A percentile compares a stretch with the other conserved stretches of the same genome.
Evolutionary conservation across 768 basidiomycete genomes (phyloP).

Genomic region (Mycena capillaripes): DNA sequence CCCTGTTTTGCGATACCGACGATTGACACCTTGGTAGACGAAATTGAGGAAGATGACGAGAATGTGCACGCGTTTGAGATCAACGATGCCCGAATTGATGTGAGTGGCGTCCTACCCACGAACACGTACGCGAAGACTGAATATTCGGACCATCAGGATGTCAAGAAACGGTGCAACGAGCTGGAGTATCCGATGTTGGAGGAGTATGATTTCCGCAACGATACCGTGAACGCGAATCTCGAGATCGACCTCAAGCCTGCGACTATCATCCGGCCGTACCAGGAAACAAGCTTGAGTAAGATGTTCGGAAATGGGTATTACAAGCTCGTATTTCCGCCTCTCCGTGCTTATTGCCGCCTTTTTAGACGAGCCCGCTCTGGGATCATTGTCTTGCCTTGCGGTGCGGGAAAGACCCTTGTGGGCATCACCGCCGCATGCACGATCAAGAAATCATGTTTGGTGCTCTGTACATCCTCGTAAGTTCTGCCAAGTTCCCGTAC

Average conservation of each 20-base stretch:
- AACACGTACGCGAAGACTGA: background rate
- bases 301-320: constrained; percentile 98
- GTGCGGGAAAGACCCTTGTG: constrained; percentile 98
- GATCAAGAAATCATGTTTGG: constrained; percentile 98
- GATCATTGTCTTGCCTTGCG: constrained; percentile 98
- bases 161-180: constrained; percentile 97
- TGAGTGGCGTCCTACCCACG: constrained; percentile 50
- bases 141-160: constrained; percentile 67
- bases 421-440: constrained; percentile 99
- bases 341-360: constrained; percentile 29
- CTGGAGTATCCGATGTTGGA: constrained; percentile 98
- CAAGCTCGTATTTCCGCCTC: constrained; percentile 13
- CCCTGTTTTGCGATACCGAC: background rate
- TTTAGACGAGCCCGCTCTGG: constrained; percentile 94
- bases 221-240: constrained; percentile 94
- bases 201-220: constrained; percentile 99
- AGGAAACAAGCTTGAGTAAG: constrained; percentile 98
- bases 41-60: constrained; percentile 98
- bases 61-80: constrained; percentile 98
- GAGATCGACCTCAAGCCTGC: constrained; percentile 99
- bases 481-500: constrained; percentile 47
- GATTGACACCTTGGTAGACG: constrained; percentile 66
- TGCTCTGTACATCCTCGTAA: constrained; percentile 97
- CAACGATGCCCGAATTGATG: constrained; percentile 93
- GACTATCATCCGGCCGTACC: constrained; percentile 97